These are phyloP conservation scores for Vickermania spadyakhi DNA, from an alignment of 208 protist species.

Conservation along the genomic window DNA sequence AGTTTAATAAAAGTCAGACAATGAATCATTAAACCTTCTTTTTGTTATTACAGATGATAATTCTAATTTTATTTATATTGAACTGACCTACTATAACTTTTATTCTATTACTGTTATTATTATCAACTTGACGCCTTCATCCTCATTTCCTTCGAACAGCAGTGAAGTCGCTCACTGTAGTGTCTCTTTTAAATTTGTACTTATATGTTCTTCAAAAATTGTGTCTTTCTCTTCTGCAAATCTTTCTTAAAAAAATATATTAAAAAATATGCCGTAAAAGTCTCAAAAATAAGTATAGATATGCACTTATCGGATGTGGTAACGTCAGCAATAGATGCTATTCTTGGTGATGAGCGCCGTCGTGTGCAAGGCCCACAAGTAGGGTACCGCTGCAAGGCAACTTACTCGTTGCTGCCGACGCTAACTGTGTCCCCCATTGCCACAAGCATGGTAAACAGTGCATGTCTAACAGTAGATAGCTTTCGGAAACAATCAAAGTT, in stretches of 20 bases:
- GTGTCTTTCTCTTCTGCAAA: too few relatives aligned
- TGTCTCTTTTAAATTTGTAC: not conserved
- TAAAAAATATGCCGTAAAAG: not conserved
- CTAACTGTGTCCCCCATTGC: conserved; percentile 17
- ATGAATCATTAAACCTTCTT: too few relatives aligned
- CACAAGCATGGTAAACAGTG: conserved; percentile 13
- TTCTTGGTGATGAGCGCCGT: too few relatives aligned
- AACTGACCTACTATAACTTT: not conserved
- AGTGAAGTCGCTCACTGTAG: not conserved
- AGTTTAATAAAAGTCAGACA: too few relatives aligned
- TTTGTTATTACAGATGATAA: conserved; percentile 5
- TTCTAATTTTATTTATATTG: conserved; percentile 14
- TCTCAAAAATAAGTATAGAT: not conserved
- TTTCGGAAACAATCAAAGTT: conserved; percentile 15
- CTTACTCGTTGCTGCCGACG: conserved; percentile 24
- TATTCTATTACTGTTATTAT: not conserved
- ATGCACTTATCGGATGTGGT: too few relatives aligned
- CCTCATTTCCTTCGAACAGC: not conserved
- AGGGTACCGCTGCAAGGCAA: conserved; percentile 32
- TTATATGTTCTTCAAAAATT: not conserved
- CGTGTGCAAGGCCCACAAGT: conserved; percentile 16
- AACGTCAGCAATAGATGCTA: too few relatives aligned
- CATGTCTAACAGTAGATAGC: conserved; percentile 6
- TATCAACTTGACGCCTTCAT: not conserved
- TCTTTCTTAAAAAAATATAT: not conserved